Evolutionary conservation across 2,329 filamentous ascomycete genomes (phyloP).

Genomic region (Trichoderma lentiforme): DNA sequence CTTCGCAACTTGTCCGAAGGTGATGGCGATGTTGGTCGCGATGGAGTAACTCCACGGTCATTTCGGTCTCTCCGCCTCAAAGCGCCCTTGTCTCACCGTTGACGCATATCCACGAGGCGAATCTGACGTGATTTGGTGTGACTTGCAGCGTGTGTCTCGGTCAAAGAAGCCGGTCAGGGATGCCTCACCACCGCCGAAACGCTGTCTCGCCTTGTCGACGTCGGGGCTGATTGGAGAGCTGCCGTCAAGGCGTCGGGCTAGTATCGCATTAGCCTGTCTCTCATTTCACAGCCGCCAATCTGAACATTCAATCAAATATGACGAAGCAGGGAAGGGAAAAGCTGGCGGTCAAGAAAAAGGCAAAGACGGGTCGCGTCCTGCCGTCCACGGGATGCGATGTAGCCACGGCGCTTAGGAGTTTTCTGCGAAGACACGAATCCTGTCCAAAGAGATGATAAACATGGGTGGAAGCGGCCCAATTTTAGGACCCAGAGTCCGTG

Average conservation of each 20-base stretch:
- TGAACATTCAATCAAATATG: not conserved
- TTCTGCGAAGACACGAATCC: slow-evolving; percentile 2
- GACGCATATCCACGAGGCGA: not conserved
- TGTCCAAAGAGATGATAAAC: not conserved
- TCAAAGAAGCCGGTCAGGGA: slow-evolving; percentile 3
- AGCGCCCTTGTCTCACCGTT: slow-evolving; percentile 14
- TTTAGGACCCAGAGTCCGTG: slow-evolving; percentile 13
- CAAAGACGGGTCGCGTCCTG: not conserved
- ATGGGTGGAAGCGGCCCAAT: slow-evolving; percentile 5
- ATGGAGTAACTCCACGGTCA: slow-evolving; percentile 18
- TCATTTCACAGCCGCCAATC: not conserved
- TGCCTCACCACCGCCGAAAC: not conserved
- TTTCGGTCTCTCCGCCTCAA: slow-evolving; percentile 15
- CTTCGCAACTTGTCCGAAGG: not conserved
- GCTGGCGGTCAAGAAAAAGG: slow-evolving; percentile 4
- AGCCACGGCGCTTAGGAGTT: slow-evolving; percentile 2
- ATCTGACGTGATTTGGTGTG: slow-evolving; percentile 14
- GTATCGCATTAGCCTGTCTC: slow-evolving; percentile 5
- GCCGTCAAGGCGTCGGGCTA: not conserved
- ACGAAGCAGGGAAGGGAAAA: not conserved
- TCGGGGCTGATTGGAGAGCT: not conserved
- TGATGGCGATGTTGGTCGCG: not conserved
- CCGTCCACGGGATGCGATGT: not conserved
- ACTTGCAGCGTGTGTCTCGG: not conserved
- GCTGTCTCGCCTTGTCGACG: not conserved